A percentile compares a stretch with the other conserved stretches of the same genome.
Conservation (phyloP, 2,329 filamentous ascomycete genomes). For the Penicillium sp. region DNA sequence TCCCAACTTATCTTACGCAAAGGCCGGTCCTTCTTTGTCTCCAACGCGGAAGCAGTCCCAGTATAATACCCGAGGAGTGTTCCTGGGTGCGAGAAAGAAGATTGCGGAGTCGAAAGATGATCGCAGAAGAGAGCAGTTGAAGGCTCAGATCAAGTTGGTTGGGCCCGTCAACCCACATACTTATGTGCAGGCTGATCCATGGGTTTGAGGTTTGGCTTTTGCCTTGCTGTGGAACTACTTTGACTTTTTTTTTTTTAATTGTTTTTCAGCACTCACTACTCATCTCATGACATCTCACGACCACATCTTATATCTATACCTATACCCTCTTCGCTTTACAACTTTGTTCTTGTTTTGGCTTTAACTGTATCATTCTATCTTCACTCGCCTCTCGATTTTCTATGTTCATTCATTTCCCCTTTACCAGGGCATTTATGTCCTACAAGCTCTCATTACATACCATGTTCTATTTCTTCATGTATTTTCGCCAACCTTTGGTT, state of each 20-base stretch:
- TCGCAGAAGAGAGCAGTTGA: slow-evolving; percentile 37
- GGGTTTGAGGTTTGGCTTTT: slow-evolving; percentile 24
- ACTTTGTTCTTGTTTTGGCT: background rate
- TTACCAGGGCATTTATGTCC: background rate
- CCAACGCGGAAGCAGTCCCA: slow-evolving; percentile 24
- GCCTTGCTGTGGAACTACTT: background rate
- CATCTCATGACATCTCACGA: slow-evolving; percentile 8
- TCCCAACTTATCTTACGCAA: slow-evolving; percentile 1
- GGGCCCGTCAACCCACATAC: slow-evolving; percentile 37
- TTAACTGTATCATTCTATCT: background rate
- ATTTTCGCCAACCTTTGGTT: background rate
- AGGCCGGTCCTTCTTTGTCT: slow-evolving; percentile 18
- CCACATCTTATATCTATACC: background rate
- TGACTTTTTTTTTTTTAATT: background rate
- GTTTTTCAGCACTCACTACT: background rate
- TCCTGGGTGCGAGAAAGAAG: slow-evolving; percentile 34
- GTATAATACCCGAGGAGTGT: slow-evolving; percentile 26
- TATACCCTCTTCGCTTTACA: slow-evolving; percentile 1
- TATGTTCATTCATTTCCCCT: background rate
- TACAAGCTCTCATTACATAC: background rate
- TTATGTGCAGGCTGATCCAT: slow-evolving; percentile 26
- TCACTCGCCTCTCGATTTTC: background rate
- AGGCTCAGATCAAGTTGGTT: slow-evolving; percentile 42
- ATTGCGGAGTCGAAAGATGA: slow-evolving; percentile 35
- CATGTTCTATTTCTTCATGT: background rate